Evolutionary conservation across 176 grass and related monocot species (phyloP).

Genomic region (Chrysopogon serrulatus): DNA sequence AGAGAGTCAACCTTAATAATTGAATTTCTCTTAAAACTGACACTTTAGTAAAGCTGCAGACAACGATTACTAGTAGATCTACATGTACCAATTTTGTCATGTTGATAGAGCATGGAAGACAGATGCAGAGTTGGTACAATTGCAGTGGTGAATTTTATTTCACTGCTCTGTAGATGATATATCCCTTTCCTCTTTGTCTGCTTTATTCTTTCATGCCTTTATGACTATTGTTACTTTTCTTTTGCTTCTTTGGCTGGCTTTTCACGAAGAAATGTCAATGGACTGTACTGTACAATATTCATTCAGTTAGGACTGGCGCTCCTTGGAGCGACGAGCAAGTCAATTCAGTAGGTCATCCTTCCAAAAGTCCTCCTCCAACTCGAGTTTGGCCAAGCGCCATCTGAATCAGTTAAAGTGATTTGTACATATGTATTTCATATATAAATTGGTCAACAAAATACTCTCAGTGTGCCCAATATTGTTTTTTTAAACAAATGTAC

Average conservation of each 20-base stretch:
- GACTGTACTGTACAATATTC: background rate
- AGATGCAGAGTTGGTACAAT: background rate
- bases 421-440: too few relatives aligned
- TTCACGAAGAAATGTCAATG: background rate
- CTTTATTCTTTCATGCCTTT: background rate
- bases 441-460: too few relatives aligned
- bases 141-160: background rate
- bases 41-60: background rate
- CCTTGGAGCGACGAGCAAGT: background rate
- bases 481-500: too few relatives aligned
- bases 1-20: background rate
- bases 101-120: background rate
- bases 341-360: background rate
- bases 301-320: background rate
- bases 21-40: background rate
- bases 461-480: too few relatives aligned
- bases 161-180: background rate
- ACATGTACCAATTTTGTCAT: background rate
- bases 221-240: background rate
- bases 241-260: background rate
- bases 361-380: too few relatives aligned
- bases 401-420: too few relatives aligned
- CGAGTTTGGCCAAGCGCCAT: too few relatives aligned
- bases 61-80: background rate
- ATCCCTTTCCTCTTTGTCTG: too few relatives aligned